A percentile compares a stretch with the other conserved stretches of the same genome.
phyloP scores from a whole-genome alignment of 1,284 basidiomycete species.

The Trametes versicolor region DNA sequence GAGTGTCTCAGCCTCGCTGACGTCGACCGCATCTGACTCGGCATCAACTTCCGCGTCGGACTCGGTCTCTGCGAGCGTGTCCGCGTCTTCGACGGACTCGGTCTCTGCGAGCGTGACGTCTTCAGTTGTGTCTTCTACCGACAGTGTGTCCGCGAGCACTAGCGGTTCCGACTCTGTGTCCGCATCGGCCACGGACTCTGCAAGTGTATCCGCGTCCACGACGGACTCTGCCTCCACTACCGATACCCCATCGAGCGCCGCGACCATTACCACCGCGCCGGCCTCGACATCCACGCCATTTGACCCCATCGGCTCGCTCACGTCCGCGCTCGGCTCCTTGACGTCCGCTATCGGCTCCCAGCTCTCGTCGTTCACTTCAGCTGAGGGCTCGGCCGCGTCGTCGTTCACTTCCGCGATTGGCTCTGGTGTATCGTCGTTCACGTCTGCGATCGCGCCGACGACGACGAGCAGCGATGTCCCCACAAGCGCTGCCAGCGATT shows the following conservation, averaged over 20 bases:
- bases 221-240: slow-evolving; percentile 18
- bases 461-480: not conserved
- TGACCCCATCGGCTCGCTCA: not conserved
- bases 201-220: slow-evolving; percentile 1
- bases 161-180: not conserved
- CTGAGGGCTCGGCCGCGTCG: not conserved
- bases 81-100: slow-evolving; percentile 12
- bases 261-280: not conserved
- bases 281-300: slow-evolving; percentile 5
- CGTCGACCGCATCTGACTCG: slow-evolving; percentile 31
- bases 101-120: slow-evolving; percentile 7
- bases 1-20: slow-evolving; percentile 15
- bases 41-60: slow-evolving; percentile 16
- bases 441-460: slow-evolving; percentile 1
- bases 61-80: slow-evolving; percentile 4
- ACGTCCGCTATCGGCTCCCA: slow-evolving; percentile 15
- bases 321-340: slow-evolving; percentile 6
- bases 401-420: slow-evolving; percentile 5
- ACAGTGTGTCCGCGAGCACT: slow-evolving; percentile 5
- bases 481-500: not conserved
- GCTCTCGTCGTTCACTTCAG: slow-evolving; percentile 12
- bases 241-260: slow-evolving; percentile 22
- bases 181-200: slow-evolving; percentile 6
- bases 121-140: slow-evolving; percentile 4
- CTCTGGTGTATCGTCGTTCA: slow-evolving; percentile 7